Conservation (phyloP, 768 basidiomycete species). For the Psilocybe subaeruginosa region DNA sequence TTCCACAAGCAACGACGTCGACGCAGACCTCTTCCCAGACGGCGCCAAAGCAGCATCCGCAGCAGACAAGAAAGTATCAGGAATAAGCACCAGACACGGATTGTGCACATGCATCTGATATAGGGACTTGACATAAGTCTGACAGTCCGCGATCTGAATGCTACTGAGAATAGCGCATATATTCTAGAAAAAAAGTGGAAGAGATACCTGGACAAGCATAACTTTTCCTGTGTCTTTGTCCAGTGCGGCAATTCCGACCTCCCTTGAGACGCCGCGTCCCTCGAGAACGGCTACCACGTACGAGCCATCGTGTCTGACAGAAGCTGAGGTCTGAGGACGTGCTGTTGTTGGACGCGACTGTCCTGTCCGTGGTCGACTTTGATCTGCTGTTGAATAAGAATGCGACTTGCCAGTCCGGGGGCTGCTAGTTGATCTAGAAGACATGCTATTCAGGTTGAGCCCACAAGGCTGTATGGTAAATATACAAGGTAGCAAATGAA, state of each 20-base stretch:
- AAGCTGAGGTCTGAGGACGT: constrained; percentile 68
- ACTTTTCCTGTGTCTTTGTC: constrained; percentile 78
- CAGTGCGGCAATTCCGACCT: constrained; percentile 88
- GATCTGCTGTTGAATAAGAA: constrained; percentile 13
- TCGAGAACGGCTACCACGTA: constrained; percentile 75
- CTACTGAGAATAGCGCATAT: constrained; percentile 7
- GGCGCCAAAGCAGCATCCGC: constrained; percentile 51
- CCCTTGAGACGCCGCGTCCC: constrained; percentile 76
- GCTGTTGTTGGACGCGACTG: constrained; percentile 63
- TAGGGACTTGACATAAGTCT: constrained; percentile 87
- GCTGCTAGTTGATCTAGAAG: constrained; percentile 21
- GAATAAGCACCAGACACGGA: constrained; percentile 75
- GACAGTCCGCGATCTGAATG: constrained; percentile 76
- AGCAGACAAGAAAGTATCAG: constrained; percentile 75
- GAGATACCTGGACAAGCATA: constrained; percentile 71
- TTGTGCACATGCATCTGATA: constrained; percentile 83
- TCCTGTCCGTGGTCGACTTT: constrained; percentile 53
- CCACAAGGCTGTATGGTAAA: background rate
- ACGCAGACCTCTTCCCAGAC: constrained; percentile 43
- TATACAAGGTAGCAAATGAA: too few species aligned
- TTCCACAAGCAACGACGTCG: constrained; percentile 69
- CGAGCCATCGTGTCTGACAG: constrained; percentile 58
- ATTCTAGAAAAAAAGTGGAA: background rate
- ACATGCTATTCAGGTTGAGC: constrained; percentile 10
- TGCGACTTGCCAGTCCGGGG: constrained; percentile 20